Evolutionary conservation across 2,329 filamentous ascomycete genomes (phyloP).

Genomic region (Mollisiaceae sp.): DNA sequence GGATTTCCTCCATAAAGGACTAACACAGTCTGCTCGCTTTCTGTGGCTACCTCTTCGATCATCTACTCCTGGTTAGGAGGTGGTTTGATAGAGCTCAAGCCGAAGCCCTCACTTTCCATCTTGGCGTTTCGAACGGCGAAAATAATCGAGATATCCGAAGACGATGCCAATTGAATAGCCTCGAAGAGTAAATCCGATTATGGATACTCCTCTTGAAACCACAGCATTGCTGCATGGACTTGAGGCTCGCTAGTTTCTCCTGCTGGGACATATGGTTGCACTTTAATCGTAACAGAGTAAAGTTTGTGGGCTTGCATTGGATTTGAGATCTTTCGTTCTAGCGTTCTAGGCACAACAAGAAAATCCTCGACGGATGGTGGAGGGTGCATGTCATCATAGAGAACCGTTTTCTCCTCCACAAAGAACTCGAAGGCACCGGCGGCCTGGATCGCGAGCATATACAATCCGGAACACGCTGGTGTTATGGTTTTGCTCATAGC

Average conservation of each 20-base stretch:
- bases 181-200: slow-evolving; percentile 20
- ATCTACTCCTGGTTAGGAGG: slow-evolving; percentile 26
- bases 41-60: slow-evolving; percentile 30
- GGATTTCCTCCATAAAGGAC: slow-evolving; percentile 32
- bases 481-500: slow-evolving; percentile 17
- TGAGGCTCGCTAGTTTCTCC: slow-evolving; percentile 20
- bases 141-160: slow-evolving; percentile 27
- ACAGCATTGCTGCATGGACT: slow-evolving; percentile 21
- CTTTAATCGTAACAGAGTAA: slow-evolving; percentile 1
- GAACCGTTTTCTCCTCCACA: neutral
- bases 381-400: slow-evolving; percentile 8
- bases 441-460: slow-evolving; percentile 20
- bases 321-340: slow-evolving; percentile 16
- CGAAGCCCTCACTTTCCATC: slow-evolving; percentile 18
- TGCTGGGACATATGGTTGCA: slow-evolving; percentile 11
- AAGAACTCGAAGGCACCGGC: slow-evolving; percentile 6
- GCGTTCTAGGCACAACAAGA: slow-evolving; percentile 26
- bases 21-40: slow-evolving; percentile 24
- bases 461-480: slow-evolving; percentile 5
- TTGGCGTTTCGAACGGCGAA: slow-evolving; percentile 23
- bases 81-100: slow-evolving; percentile 14
- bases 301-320: slow-evolving; percentile 13
- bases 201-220: slow-evolving; percentile 25
- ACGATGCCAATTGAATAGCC: slow-evolving; percentile 22
- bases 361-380: slow-evolving; percentile 31